Evolutionary conservation across 495 filamentous ascomycete genomes (phyloP).

Genomic region (Bombardia bombarda): DNA sequence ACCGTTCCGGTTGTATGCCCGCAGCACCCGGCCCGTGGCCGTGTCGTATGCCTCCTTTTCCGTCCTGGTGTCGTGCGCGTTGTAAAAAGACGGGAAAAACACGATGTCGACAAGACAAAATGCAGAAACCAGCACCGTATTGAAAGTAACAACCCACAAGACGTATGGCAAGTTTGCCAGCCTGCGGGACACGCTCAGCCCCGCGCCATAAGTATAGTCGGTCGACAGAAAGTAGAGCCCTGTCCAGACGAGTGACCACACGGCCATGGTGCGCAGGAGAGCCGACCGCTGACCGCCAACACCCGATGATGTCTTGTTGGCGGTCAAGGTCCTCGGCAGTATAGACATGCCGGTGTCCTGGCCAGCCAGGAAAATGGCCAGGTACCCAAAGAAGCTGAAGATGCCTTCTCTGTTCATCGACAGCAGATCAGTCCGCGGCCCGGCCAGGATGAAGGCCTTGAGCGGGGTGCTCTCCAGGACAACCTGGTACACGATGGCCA

Average conservation of each 20-base stretch:
- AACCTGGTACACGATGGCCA: slow-evolving; percentile 62
- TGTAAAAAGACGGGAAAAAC: slow-evolving; percentile 66
- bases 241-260: slow-evolving; percentile 59
- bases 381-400: slow-evolving; percentile 86
- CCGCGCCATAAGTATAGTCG: slow-evolving; percentile 58
- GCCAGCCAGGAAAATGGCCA: slow-evolving; percentile 90
- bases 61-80: slow-evolving; percentile 34
- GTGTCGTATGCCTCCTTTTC: slow-evolving; percentile 52
- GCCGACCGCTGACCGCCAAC: slow-evolving; percentile 32
- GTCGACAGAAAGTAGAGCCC: slow-evolving; percentile 58
- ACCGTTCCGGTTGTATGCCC: slow-evolving; percentile 83
- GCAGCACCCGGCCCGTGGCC: slow-evolving; percentile 69
- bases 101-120: slow-evolving; percentile 71
- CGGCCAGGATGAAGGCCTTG: slow-evolving; percentile 78
- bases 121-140: slow-evolving; percentile 65
- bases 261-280: slow-evolving; percentile 51
- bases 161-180: slow-evolving; percentile 92
- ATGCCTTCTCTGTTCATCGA: slow-evolving; percentile 90
- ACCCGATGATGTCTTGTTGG: slow-evolving; percentile 23
- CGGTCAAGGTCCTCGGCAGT: slow-evolving; percentile 52
- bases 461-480: slow-evolving; percentile 68
- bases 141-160: slow-evolving; percentile 85
- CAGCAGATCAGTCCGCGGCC: slow-evolving; percentile 65
- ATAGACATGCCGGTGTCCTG: slow-evolving; percentile 73
- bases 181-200: slow-evolving; percentile 72